These are phyloP conservation scores for Phytophthora citricola DNA, from an alignment of 352 stramenopile species.

Conservation along the genomic window DNA sequence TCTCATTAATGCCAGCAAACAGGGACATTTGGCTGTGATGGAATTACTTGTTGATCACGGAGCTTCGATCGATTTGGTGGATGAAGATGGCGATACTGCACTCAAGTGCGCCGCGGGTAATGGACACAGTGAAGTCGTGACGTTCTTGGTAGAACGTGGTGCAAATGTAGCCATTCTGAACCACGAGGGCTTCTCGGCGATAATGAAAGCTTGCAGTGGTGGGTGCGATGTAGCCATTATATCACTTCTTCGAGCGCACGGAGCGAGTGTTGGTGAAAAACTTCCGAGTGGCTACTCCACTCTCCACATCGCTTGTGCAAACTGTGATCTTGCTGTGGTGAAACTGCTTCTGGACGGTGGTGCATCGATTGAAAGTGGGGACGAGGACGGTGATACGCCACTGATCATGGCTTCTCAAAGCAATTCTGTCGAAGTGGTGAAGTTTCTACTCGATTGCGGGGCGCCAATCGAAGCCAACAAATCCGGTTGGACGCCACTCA, in stretches of 20 bases:
- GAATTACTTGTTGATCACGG: background rate
- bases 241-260: slow-evolving; percentile 5
- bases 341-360: slow-evolving; percentile 1
- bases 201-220: slow-evolving; percentile 8
- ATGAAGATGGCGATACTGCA: background rate
- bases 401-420: background rate
- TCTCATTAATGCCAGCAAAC: background rate
- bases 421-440: background rate
- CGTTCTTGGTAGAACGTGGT: background rate
- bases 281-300: slow-evolving; percentile 10
- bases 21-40: background rate
- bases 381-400: slow-evolving; percentile 7
- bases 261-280: slow-evolving; percentile 5
- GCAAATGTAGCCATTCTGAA: background rate
- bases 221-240: background rate
- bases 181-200: background rate
- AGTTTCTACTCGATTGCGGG: background rate
- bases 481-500: background rate
- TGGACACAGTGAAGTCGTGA: background rate
- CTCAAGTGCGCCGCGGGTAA: background rate
- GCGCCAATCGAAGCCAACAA: slow-evolving; percentile 1
- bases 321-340: background rate
- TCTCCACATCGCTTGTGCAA: slow-evolving; percentile 9
- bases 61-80: background rate
- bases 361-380: background rate